phyloP scores from a whole-genome alignment of 345 rosid genomes.

The Gossypioides kirkii region DNA sequence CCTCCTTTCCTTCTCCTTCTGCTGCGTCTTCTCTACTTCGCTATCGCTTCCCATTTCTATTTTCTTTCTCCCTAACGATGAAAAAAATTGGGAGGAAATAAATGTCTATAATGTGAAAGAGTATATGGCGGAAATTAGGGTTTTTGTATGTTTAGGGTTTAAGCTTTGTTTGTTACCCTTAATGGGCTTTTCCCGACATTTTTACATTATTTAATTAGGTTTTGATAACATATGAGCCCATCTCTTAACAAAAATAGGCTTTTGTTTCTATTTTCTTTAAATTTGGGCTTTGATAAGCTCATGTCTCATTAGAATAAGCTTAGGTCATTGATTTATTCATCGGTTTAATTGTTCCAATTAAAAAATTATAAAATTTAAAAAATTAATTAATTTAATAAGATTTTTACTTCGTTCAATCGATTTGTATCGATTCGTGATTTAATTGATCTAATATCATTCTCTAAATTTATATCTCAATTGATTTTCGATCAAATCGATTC shows the following conservation, averaged over 20 bases:
- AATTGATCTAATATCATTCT: too few species aligned
- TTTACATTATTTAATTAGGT: not conserved
- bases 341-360: too few species aligned
- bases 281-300: too few species aligned
- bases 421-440: too few species aligned
- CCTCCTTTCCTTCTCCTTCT: slow-evolving; percentile 45
- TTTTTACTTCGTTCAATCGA: too few species aligned
- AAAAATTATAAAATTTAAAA: too few species aligned
- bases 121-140: not conserved
- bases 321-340: too few species aligned
- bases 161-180: not conserved
- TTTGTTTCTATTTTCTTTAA: too few species aligned
- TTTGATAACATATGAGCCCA: not conserved
- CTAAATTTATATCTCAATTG: too few species aligned
- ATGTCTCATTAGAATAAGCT: too few species aligned
- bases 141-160: not conserved
- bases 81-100: not conserved
- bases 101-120: not conserved
- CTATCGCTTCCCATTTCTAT: slow-evolving; percentile 70
- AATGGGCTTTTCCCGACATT: not conserved
- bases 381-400: too few species aligned
- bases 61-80: not conserved
- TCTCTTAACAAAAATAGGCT: not conserved
- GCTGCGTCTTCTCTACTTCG: slow-evolving; percentile 59
- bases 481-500: too few species aligned